Evolutionary conservation across 768 basidiomycete species (phyloP), one percentile per base, ranked within the genome.

Genomic region (Phylloporus sp.): DNA sequence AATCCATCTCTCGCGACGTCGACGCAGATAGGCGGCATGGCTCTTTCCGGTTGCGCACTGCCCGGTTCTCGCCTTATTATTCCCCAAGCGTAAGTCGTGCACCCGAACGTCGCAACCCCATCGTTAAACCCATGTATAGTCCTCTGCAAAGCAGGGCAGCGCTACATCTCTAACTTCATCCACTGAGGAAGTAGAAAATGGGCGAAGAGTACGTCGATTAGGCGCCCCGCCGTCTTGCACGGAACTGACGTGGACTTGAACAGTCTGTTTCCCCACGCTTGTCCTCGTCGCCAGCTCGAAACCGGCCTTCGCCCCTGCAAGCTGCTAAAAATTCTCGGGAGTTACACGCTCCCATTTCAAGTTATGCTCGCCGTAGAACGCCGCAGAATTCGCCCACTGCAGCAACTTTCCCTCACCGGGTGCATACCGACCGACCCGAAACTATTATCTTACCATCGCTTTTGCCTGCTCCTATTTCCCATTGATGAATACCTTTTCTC

Each of bases 281-380:
- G 34, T 61, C 64, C 44, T 68, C 74, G 28, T 70, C 75, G 43
- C 72, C 75, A 43, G 71, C 69, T 47, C 52, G 73, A 38, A 73
- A 69, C 40, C 63, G 69, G 51, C 69, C 72, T 22, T 69, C 70
- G 42, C 65, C 71, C 49, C 70, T 76, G 49, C 74, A 72, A 50
- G 67, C 78, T 11, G 63, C 71, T 18, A 70, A 74, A 42, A 75
- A 73, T 54, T 65, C 74, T 17, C 77, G 77, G 54, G 80, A 83
- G 60, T 66, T 80, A 17, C 67, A 77, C 24, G 81, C 78, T 13
- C 88, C 88, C 44, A 90, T 90, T 44, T 90, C 88, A 22, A 76
- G 78, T 31, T 90, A 84, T 49, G 82, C 86, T 34, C 85, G 88
- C 52, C 81, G 87, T 51, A 86, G 81, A 67, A 86, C 86, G 1